A percentile compares a stretch with the other conserved stretches of the same genome.
Conservation (phyloP, 495 filamentous ascomycete species). For the Bryoglossum gracile region DNA sequence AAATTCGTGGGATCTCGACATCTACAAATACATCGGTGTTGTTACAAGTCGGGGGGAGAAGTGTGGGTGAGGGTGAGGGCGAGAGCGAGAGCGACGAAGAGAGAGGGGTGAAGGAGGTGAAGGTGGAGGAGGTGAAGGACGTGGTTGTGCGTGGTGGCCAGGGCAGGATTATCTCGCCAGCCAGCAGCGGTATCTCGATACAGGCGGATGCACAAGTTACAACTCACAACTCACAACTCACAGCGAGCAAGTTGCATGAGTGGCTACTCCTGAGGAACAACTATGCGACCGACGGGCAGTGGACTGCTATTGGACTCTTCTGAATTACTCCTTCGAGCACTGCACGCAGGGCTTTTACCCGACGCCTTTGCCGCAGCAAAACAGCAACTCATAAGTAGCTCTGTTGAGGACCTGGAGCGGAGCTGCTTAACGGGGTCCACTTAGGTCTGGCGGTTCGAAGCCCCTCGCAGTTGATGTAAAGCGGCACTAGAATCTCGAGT, state of each 20-base stretch:
- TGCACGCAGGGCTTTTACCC: not conserved
- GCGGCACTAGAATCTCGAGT: no score
- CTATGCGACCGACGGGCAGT: no score
- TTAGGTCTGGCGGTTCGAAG: not conserved
- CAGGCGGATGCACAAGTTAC: not conserved
- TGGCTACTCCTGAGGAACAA: no score
- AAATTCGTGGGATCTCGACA: not conserved
- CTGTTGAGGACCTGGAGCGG: no score
- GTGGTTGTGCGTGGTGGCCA: not conserved
- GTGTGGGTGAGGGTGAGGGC: constrained; percentile 26
- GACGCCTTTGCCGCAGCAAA: constrained; percentile 8
- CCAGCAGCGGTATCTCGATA: not conserved
- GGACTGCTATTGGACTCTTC: no score
- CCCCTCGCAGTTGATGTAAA: no score
- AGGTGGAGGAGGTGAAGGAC: constrained; percentile 12
- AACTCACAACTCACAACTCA: no score
- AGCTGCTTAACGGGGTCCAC: no score
- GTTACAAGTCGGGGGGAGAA: constrained; percentile 17
- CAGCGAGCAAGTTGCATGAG: no score
- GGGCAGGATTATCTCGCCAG: not conserved
- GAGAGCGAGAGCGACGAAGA: no score
- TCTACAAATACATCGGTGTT: constrained; percentile 22
- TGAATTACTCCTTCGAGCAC: no score
- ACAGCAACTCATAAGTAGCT: no score
- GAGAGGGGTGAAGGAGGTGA: constrained; percentile 26